Evolutionary conservation across 306 rosid species (phyloP).

Genomic region (Cicer judaicum): DNA sequence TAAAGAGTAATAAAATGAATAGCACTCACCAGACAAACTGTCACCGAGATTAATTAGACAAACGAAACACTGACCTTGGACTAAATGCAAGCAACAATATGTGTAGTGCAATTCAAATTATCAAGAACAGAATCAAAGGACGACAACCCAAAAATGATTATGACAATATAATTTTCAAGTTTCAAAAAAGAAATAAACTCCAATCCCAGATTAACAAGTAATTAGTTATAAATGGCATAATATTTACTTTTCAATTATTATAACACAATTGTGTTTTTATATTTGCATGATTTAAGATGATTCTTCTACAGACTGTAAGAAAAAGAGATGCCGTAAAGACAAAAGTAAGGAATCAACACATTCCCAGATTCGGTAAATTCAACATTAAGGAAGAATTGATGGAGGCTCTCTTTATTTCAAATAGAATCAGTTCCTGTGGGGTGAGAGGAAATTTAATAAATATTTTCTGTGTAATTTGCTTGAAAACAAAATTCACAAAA

Average conservation of each 20-base stretch:
- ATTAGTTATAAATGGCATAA: background rate
- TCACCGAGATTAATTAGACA: background rate
- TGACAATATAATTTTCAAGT: background rate
- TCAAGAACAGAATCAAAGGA: slow-evolving; percentile 14
- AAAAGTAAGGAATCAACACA: background rate
- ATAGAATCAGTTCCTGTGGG: background rate
- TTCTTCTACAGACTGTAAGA: background rate
- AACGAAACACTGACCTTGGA: slow-evolving; percentile 28
- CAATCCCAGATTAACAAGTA: slow-evolving; percentile 9
- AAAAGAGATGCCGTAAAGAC: background rate
- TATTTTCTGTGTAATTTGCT: background rate
- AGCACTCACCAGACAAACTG: slow-evolving; percentile 7
- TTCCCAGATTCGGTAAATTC: background rate
- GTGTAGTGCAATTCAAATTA: slow-evolving; percentile 7
- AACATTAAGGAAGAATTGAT: background rate
- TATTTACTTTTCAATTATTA: background rate
- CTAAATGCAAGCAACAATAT: slow-evolving; percentile 3
- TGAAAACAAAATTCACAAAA: background rate
- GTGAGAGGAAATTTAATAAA: background rate
- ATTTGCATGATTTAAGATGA: slow-evolving; percentile 12
- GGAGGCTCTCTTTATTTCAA: slow-evolving; percentile 4
- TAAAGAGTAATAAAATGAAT: slow-evolving; percentile 17
- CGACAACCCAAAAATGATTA: background rate
- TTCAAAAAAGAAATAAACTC: background rate
- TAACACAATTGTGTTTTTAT: background rate